phyloP scores from a whole-genome alignment of 768 basidiomycete species.

The Kondoa subrosea region DNA sequence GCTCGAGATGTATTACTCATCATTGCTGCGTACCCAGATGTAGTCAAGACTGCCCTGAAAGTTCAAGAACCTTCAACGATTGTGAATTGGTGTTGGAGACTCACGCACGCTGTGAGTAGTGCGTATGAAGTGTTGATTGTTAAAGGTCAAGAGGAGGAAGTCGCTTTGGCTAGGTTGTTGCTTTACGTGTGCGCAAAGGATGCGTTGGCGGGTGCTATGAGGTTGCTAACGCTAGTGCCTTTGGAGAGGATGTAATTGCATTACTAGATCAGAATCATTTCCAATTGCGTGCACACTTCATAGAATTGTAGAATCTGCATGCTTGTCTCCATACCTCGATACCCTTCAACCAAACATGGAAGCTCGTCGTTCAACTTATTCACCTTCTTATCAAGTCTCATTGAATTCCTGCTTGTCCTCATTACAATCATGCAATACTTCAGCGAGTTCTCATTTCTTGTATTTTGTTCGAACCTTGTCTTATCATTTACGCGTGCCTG shows the following conservation, averaged over 20 bases:
- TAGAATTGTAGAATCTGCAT: too few species aligned
- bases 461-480: too few species aligned
- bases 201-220: constrained; percentile 73
- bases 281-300: too few species aligned
- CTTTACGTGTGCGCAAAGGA: constrained; percentile 75
- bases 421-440: too few species aligned
- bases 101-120: constrained; percentile 68
- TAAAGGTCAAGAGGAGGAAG: constrained; percentile 57
- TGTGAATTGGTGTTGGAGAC: constrained; percentile 72
- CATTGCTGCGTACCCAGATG: constrained; percentile 79
- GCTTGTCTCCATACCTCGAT: too few species aligned
- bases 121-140: constrained; percentile 86
- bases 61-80: constrained; percentile 78
- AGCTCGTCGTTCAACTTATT: too few species aligned
- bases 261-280: too few species aligned
- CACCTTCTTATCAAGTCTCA: too few species aligned
- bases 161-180: constrained; percentile 70
- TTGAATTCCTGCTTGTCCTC: too few species aligned
- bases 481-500: not conserved
- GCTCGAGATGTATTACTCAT: constrained; percentile 72
- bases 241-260: constrained; percentile 83
- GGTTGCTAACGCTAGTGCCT: constrained; percentile 69
- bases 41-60: constrained; percentile 67
- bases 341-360: too few species aligned
- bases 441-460: too few species aligned